Evolutionary conservation across 768 basidiomycete genomes (phyloP), one percentile per base, ranked within the genome.

Genomic region (Podaxis sp.): DNA sequence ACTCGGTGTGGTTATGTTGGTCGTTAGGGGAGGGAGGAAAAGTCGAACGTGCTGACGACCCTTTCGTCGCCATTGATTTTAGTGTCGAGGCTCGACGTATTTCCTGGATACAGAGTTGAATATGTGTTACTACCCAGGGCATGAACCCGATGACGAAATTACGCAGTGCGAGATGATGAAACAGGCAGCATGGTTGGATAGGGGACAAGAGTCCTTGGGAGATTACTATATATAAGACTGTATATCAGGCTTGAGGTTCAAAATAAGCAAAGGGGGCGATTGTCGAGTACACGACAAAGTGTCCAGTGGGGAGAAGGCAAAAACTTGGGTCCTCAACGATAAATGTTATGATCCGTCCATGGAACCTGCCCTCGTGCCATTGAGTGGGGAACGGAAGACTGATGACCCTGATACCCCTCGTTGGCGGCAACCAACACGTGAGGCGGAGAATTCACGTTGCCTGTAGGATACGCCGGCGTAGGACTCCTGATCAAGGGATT

Each of bases 401-500:
- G 27, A 14, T 42, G 27, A 25, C n/a, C 25, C 25, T 27, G 51
- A 4, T 59, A 28, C 4, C 21, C 37, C 40, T 51, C 50, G 27
- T 27, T 32, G n/a, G 48, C 47, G 2, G 48, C 57, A 4, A 48
- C 57, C 38, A 59, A 25, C 16, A 59, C 42, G n/a, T 59, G 57
- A 3, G 57, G 50, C 57, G 32, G 44, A 40, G 57, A 37, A 14
- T 40, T 59, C 25, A 16, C 11, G 14, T 21, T 28, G 38, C 50
- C 50, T 3, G 50, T 25, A 42, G 57, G 57, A 32, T 59, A 59
- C 21, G 50, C 52, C 4, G 57, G 57, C n/a, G 57, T 50, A 4
- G 57, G 57, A 23, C 50, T 51, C 21, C 47, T 50, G 25, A 59
- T 59, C 25, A 40, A 38, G 7, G 57, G 21, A n/a, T 51, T 23